Percentiles rank a stretch among this genome's conserved stretches.
These are phyloP conservation scores for Rhodotorula kratochvilovae DNA, from an alignment of 768 basidiomycete species.

Conservation along the genomic window DNA sequence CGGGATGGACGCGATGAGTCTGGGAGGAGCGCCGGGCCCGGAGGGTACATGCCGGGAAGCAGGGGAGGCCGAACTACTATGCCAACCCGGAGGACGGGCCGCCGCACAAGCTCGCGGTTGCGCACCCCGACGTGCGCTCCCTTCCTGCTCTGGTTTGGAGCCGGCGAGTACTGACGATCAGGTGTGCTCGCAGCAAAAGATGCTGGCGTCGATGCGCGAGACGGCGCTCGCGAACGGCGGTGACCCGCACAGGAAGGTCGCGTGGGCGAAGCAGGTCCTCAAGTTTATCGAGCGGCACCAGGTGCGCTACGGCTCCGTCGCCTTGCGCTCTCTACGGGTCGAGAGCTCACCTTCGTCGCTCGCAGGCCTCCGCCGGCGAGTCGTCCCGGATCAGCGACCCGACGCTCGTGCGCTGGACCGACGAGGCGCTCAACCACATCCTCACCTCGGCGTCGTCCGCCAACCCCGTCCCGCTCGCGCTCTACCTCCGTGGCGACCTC, in stretches of 20 bases:
- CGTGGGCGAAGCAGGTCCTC: constrained; percentile 79
- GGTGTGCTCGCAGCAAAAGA: constrained; percentile 23
- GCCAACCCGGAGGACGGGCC: constrained; percentile 34
- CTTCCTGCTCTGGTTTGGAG: no score
- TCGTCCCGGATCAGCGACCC: constrained; percentile 60
- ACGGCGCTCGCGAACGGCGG: constrained; percentile 19
- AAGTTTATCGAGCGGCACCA: constrained; percentile 66
- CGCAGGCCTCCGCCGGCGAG: constrained; percentile 49
- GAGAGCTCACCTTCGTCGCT: constrained; percentile 48
- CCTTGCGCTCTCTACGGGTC: constrained; percentile 43
- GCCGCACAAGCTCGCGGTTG: constrained; percentile 33
- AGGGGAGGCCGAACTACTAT: constrained; percentile 20
- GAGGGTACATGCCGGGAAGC: not conserved
- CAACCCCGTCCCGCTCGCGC: constrained; percentile 62
- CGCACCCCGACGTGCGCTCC: constrained; percentile 27
- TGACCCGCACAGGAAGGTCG: constrained; percentile 51
- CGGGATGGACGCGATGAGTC: constrained; percentile 18
- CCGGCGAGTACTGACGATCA: no score
- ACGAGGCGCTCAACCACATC: constrained; percentile 63
- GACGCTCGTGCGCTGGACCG: constrained; percentile 58
- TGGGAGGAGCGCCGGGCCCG: not conserved
- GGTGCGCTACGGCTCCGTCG: constrained; percentile 42
- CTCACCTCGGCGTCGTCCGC: constrained; percentile 52
- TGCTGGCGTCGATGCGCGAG: constrained; percentile 35
- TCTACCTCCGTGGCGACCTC: constrained; percentile 72